A percentile compares a stretch with the other conserved stretches of the same genome.
These are phyloP conservation scores for Magnusiomyces fungicola DNA, from an alignment of 1,139 yeast genomes.

Conservation along the genomic window DNA sequence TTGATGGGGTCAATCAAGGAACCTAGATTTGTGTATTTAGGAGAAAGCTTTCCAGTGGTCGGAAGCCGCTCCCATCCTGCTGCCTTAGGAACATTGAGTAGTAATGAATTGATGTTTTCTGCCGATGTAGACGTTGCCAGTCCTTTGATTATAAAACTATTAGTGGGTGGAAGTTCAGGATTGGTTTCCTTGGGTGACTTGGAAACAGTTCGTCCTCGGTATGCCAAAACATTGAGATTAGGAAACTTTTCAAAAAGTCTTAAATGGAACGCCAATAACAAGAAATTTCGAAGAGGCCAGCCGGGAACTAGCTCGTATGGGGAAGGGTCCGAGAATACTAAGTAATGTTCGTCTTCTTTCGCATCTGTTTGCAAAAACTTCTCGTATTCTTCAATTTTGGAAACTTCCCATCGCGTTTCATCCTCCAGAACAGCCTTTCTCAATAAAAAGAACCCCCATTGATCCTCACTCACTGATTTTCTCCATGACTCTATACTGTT, in stretches of 20 bases:
- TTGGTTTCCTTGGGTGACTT: conserved; percentile 1
- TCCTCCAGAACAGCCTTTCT: conserved; percentile 5
- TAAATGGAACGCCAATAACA: conserved; percentile 35
- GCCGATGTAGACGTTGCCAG: background rate
- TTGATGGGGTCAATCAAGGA: conserved; percentile 70
- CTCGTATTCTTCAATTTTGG: conserved; percentile 20
- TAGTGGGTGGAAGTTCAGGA: background rate
- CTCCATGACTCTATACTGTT: conserved; percentile 18
- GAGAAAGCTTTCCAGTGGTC: conserved; percentile 59
- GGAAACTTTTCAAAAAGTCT: conserved; percentile 10
- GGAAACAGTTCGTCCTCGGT: conserved; percentile 19
- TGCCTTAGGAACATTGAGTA: conserved; percentile 31
- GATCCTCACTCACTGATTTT: conserved; percentile 6
- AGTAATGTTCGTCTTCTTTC: conserved; percentile 18
- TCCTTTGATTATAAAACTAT: conserved; percentile 5
- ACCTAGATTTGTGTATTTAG: conserved; percentile 77
- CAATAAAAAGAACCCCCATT: conserved; percentile 31
- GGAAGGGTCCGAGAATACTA: conserved; percentile 60
- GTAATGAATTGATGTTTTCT: conserved; percentile 5
- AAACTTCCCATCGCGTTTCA: conserved; percentile 25
- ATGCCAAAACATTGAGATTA: conserved; percentile 22
- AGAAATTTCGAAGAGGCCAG: conserved; percentile 56
- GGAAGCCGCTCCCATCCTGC: conserved; percentile 87
- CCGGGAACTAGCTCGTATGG: conserved; percentile 46
- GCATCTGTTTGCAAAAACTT: conserved; percentile 17